Base-by-base conservation (phyloP, 108 stramenopile species). In the Discostella stelligeroides region DNA sequence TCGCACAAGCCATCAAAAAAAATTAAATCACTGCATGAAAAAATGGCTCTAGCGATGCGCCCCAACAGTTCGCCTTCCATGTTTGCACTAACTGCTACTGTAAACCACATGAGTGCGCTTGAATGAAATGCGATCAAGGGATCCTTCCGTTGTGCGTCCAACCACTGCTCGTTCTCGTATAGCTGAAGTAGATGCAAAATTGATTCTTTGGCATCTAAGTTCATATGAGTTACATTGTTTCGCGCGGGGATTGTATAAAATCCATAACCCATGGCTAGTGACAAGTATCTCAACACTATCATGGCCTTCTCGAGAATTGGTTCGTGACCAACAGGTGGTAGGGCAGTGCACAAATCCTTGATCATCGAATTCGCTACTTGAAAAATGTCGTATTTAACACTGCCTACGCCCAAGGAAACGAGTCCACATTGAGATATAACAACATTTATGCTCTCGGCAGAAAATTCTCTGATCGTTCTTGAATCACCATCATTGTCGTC, bases 361-460 rank as follows among this genome's bases (percentile, higher is more conserved):
- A 76, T 56, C 27, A 85, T 37, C 43, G 70, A 80, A 29, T 66
- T 48, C 15, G 82, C 30, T 13, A n/a, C 55, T 68, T 84, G 72
- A 56, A 81, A 76, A 11, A 90, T 65, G 14, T 85, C 85, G 50
- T 87, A 86, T 50, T 82, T 83, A 23, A 74, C 51, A 61, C 77
- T 90, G 21, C 88, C 92, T 49, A 93, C 74, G n/a, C 92, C 92
- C 11, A 74, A 62, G 24, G 69, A 55, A 23, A 75, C 28, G 15
- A 93, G 25, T 8, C 88, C 89, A 49, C 76, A 79, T 66, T 84
- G 85, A 14, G 85, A 85, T 45, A 90, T 60, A 23, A 84, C 49
- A 38, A 88, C 63, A 57, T 81, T 88, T 14, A 86, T 48, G 42
- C 78, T 56, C 62, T 92, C 92, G 41, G 74, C 58, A 25, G 70